phyloP scores from a whole-genome alignment of 202 grass and related monocot species.

The Setaria viridis region DNA sequence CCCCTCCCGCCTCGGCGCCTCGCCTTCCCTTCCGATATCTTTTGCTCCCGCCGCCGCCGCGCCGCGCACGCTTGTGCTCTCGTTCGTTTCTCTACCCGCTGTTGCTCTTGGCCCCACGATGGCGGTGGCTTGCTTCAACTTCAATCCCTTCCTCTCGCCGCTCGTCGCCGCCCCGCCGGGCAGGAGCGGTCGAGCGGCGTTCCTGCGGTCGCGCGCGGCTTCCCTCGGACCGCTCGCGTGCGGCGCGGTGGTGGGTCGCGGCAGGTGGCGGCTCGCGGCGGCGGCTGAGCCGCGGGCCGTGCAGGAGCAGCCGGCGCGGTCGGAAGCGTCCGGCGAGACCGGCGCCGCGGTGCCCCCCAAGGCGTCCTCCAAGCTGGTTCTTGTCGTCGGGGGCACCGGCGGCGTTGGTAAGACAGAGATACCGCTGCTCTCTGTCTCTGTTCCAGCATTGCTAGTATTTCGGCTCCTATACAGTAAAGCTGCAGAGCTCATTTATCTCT shows the following conservation, averaged over 20 bases:
- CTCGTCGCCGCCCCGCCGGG: neutral
- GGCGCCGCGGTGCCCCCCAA: conserved; percentile 10
- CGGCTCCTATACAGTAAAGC: neutral
- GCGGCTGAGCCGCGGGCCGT: conserved; percentile 50
- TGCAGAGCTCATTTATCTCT: neutral
- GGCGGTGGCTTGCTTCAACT: conserved; percentile 22
- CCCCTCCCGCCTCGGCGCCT: neutral
- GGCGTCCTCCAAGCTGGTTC: conserved; percentile 70
- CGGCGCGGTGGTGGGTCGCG: neutral
- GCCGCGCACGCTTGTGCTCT: neutral
- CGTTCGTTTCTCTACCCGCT: neutral
- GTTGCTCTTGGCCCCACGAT: neutral
- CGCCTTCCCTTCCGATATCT: conserved; percentile 35
- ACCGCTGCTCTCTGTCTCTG: conserved; percentile 1
- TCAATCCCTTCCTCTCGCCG: conserved; percentile 31
- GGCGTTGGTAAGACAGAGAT: conserved; percentile 65
- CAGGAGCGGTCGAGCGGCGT: neutral
- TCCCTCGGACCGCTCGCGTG: neutral
- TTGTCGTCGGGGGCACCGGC: conserved; percentile 79
- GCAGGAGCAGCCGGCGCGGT: conserved; percentile 52
- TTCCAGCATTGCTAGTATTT: neutral
- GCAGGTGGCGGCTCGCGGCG: conserved; percentile 38
- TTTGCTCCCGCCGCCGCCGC: neutral
- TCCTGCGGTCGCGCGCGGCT: neutral
- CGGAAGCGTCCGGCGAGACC: conserved; percentile 26